Evolutionary conservation across 2,329 filamentous ascomycete species (phyloP).

Genomic region (Phoma herbarum): DNA sequence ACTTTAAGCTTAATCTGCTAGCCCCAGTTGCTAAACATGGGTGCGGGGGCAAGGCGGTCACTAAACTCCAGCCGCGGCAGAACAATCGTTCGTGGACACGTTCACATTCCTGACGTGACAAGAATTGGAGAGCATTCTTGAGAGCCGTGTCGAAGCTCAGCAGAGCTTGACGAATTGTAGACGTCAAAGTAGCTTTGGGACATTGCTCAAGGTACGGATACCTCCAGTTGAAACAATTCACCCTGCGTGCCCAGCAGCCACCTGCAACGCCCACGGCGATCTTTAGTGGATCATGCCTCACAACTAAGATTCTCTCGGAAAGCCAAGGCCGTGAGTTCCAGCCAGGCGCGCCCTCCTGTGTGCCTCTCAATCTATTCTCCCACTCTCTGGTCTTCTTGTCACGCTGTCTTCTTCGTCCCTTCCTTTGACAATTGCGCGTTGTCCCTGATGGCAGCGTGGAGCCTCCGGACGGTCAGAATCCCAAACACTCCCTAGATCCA

Average conservation of each 20-base stretch:
- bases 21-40: slow-evolving; percentile 21
- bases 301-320: slow-evolving; percentile 24
- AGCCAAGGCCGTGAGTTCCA: slow-evolving; percentile 37
- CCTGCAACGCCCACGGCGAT: slow-evolving; percentile 15
- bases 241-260: slow-evolving; percentile 2
- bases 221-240: neutral
- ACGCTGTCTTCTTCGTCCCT: slow-evolving; percentile 17
- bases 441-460: slow-evolving; percentile 32
- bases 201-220: neutral
- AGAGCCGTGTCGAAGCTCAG: neutral
- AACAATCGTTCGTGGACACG: slow-evolving; percentile 4
- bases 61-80: slow-evolving; percentile 5
- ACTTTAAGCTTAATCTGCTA: slow-evolving; percentile 29
- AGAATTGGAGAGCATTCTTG: neutral
- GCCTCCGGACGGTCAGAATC: slow-evolving; percentile 19
- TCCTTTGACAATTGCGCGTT: neutral
- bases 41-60: slow-evolving; percentile 23
- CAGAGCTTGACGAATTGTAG: neutral
- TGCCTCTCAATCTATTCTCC: slow-evolving; percentile 23
- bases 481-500: slow-evolving; percentile 1
- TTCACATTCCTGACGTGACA: neutral
- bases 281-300: slow-evolving; percentile 28
- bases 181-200: neutral
- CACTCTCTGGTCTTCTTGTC: slow-evolving; percentile 5
- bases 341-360: slow-evolving; percentile 25